A percentile compares a stretch with the other conserved stretches of the same genome.
These are phyloP conservation scores for Scalesia atractyloides DNA, from an alignment of 129 eudicot species.

Conservation along the genomic window DNA sequence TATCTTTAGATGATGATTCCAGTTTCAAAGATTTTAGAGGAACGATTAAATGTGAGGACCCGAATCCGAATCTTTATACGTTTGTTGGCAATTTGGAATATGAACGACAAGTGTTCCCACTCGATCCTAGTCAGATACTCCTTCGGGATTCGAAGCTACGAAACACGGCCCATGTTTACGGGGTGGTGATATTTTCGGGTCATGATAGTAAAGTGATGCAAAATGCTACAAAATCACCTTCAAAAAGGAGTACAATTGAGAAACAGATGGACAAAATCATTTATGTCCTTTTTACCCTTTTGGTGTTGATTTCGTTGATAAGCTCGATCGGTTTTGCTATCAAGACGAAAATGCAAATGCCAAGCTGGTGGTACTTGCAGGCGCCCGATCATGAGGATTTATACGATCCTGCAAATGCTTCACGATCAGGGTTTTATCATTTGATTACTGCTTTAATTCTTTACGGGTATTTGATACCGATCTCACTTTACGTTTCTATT, in stretches of 20 bases:
- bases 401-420: constrained; percentile 55
- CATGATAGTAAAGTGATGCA: constrained; percentile 98
- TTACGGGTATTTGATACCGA: constrained; percentile 92
- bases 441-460: constrained; percentile 86
- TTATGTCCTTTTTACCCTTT: constrained; percentile 78
- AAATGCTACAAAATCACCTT: constrained; percentile 88
- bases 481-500: constrained; percentile 90
- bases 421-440: constrained; percentile 73
- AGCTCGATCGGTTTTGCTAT: constrained; percentile 79
- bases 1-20: constrained; percentile 67
- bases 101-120: constrained; percentile 73
- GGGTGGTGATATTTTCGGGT: constrained; percentile 91
- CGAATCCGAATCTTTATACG: constrained; percentile 86
- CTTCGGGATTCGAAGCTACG: constrained; percentile 95
- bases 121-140: constrained; percentile 89
- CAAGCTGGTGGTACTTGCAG: constrained; percentile 86
- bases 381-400: constrained; percentile 46
- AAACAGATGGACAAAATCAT: constrained; percentile 96
- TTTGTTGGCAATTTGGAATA: constrained; percentile 89
- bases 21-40: constrained; percentile 68
- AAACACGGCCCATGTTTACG: constrained; percentile 75
- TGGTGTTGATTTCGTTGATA: constrained; percentile 75
- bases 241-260: constrained; percentile 90
- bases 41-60: constrained; percentile 80
- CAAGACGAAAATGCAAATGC: constrained; percentile 68